Evolutionary conservation across 148 eudicot species (phyloP).

Genomic region (Pouteria glomerata): DNA sequence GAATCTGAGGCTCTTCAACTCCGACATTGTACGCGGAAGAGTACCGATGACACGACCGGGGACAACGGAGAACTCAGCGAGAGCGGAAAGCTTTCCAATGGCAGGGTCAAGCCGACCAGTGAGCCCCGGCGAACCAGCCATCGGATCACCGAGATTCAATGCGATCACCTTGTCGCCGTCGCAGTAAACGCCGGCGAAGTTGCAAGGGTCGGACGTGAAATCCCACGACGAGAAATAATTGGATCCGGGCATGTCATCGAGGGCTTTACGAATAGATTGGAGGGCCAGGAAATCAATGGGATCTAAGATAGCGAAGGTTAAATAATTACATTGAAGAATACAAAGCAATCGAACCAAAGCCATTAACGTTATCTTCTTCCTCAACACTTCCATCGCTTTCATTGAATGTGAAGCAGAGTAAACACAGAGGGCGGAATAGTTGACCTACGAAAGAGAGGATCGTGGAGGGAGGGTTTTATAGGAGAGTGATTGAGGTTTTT

Average conservation of each 20-base stretch:
- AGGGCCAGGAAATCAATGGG: slow-evolving; percentile 76
- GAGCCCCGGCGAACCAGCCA: slow-evolving; percentile 75
- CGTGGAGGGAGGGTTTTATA: too few relatives aligned
- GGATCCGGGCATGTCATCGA: slow-evolving; percentile 60
- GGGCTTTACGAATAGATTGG: slow-evolving; percentile 54
- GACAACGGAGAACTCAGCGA: slow-evolving; percentile 65
- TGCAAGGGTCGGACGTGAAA: slow-evolving; percentile 83
- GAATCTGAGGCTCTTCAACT: slow-evolving; percentile 48
- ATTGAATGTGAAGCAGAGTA: background rate
- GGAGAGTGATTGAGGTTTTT: background rate
- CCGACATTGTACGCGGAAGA: slow-evolving; percentile 46
- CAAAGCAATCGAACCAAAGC: background rate
- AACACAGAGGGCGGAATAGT: background rate
- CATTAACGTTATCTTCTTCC: background rate
- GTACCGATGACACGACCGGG: slow-evolving; percentile 68
- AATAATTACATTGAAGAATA: slow-evolving; percentile 5
- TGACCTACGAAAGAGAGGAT: background rate
- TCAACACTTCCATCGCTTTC: background rate
- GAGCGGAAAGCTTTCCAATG: slow-evolving; percentile 51
- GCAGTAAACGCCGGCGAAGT: slow-evolving; percentile 74
- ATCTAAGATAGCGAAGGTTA: slow-evolving; percentile 39
- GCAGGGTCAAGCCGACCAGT: slow-evolving; percentile 70
- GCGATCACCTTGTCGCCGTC: slow-evolving; percentile 51
- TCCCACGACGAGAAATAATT: slow-evolving; percentile 72
- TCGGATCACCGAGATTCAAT: slow-evolving; percentile 74